phyloP scores from a whole-genome alignment of 2,329 filamentous ascomycete genomes.

The Phaeomoniella chlamydospora region DNA sequence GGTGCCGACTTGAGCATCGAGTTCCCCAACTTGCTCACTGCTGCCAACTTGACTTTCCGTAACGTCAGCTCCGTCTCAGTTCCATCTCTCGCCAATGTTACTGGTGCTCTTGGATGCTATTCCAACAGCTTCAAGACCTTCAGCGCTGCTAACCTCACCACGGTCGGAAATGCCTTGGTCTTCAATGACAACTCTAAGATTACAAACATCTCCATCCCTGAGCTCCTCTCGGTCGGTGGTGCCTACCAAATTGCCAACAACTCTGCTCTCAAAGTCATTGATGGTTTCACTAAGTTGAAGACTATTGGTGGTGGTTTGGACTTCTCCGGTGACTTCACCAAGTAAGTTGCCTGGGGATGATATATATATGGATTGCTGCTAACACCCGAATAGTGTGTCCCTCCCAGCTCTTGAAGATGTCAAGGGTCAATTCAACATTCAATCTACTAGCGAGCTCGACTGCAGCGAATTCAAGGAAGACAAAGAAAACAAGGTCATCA shows the following conservation, averaged over 20 bases:
- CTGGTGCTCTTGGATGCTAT: conserved; percentile 72
- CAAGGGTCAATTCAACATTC: conserved; percentile 56
- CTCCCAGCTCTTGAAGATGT: conserved; percentile 56
- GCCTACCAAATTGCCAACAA: conserved; percentile 85
- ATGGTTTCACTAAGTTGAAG: conserved; percentile 53
- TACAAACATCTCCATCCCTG: conserved; percentile 62
- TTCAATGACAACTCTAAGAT: conserved; percentile 42
- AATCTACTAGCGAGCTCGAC: conserved; percentile 47
- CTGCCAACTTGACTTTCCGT: conserved; percentile 67
- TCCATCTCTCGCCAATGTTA: conserved; percentile 58
- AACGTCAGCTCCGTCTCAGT: conserved; percentile 63
- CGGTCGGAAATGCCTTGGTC: conserved; percentile 34
- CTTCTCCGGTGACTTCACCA: conserved; percentile 69
- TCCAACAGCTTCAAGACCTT: conserved; percentile 44
- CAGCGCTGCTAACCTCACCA: conserved; percentile 30
- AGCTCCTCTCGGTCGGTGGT: conserved; percentile 55
- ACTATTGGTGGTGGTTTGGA: conserved; percentile 68
- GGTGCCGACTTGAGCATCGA: conserved; percentile 54
- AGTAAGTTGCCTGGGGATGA: no score
- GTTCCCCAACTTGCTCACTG: conserved; percentile 65
- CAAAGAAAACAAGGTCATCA: conserved; percentile 24
- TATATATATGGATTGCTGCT: no score
- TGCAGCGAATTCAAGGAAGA: conserved; percentile 41
- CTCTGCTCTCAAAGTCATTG: conserved; percentile 52
- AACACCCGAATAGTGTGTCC: conserved; percentile 40